Evolutionary conservation across 176 grass and related monocot species (phyloP).

Genomic region (Oryza rufipogon): DNA sequence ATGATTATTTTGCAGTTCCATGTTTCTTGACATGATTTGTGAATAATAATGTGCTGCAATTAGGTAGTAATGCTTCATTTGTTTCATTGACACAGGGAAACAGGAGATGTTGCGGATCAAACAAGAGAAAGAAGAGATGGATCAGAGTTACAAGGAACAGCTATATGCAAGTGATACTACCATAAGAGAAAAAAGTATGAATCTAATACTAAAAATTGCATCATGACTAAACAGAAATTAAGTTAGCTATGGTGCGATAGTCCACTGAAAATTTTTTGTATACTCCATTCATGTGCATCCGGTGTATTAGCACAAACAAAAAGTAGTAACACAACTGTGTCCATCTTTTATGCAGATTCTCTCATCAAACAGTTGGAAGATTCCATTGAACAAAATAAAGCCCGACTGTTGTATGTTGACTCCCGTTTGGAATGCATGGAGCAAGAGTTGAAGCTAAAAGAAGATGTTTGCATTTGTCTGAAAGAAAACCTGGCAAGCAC

Average conservation of each 20-base stretch:
- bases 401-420: constrained; percentile 49
- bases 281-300: not conserved
- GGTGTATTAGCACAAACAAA: not conserved
- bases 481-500: constrained; percentile 57
- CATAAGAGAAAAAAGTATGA: constrained; percentile 78
- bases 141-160: constrained; percentile 58
- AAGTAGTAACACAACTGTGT: constrained; percentile 18
- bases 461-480: constrained; percentile 62
- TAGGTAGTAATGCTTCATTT: constrained; percentile 8
- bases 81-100: constrained; percentile 52
- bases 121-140: constrained; percentile 85
- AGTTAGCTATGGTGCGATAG: constrained; percentile 1
- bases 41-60: constrained; percentile 16
- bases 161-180: constrained; percentile 51
- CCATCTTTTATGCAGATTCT: constrained; percentile 62
- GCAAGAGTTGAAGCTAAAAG: constrained; percentile 71
- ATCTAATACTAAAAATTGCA: not conserved
- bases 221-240: not conserved
- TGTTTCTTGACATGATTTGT: not conserved
- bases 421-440: constrained; percentile 65
- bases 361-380: constrained; percentile 71
- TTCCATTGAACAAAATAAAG: constrained; percentile 63
- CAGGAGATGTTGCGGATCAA: constrained; percentile 68
- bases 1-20: constrained; percentile 11
- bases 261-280: constrained; percentile 4